Base-by-base conservation (phyloP, 2,329 filamentous ascomycete species). In the Trichocomaceae sp. region DNA sequence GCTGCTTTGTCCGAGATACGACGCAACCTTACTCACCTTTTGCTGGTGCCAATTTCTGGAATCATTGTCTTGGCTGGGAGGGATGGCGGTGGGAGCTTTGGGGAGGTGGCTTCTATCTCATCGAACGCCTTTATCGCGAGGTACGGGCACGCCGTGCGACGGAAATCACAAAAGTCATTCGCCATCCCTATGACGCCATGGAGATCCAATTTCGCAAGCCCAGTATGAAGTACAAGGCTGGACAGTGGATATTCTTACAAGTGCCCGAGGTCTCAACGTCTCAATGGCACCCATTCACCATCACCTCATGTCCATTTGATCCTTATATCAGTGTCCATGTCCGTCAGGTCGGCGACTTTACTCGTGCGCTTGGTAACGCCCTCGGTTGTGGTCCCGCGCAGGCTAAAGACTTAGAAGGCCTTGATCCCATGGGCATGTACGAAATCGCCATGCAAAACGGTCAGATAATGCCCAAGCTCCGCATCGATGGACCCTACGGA, bases 211-310 rank as follows among this genome's bases (percentile, higher is more conserved):
- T 99, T 76, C 82, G 81, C 70, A 99, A 99, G 77, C 89, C 92
- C 5, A 93, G 87, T 56, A 95, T 99, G 86, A 89, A 85, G 67
- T 99, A 99, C 83, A 97, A 96, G 81, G 87, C 93, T 13, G 93
- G 93, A 31, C 93, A 99, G 75, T 99, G 92, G 91, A 83, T 97
- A 37, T 97, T 97, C 78, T 80, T 99, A 57, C 92, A 97, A 71
- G 85, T 95, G 22, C 93, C 93, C 0, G 86, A 88, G 6, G 83
- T 99, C 52, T 96, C 90, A 60, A 83, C 80, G 64, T 85, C 90
- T 67, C 90, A 99, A 76, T 99, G 93, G 93, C 93, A 99, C 74
- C 93, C 93, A 1, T 99, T 97, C 70, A 99, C 93, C 66, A 97
- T 99, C 72, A 99, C 93, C 2, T 97, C 93, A 9, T 99, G 93